Base-by-base conservation (phyloP, 306 rosid species). In the Dicorynia guianensis region DNA sequence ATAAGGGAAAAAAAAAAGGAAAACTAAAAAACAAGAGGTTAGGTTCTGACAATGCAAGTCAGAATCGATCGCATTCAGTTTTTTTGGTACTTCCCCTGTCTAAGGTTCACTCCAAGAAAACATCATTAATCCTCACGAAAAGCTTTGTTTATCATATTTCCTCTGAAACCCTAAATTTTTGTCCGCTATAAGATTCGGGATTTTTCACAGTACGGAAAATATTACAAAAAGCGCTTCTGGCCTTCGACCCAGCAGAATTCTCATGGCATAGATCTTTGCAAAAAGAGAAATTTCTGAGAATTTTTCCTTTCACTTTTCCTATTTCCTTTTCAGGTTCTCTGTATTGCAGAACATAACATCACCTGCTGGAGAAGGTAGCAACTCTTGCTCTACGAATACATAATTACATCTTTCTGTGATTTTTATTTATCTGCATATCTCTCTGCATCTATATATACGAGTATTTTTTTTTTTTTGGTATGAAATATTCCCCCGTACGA, bases 101-200 rank as follows among this genome's bases (percentile, higher is more conserved):
- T 72, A 30, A 62, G 83, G 78, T 84, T 77, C 53, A 76, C 80
- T 69, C 63, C 69, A 46, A 33, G 69, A 75, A 47, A 74, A 14
- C 63, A 76, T 77, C 75, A 12, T 69, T 67, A 72, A 67, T 84
- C 71, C 5, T 76, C 58, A 6, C 62, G 57, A 76, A 64, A 25
- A 34, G n/a, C 6, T 67, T 79, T 64, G 14, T 25, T 55, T 55
- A 12, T n/a, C 44, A 17, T 61, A 1, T 61, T 53, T 47, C 47
- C 53, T 69, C 77, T 74, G 30, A 77, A 84, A 77, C 88, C 88
- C 88, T 84, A 84, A 77, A n/a, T 54, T 66, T 53, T 54, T 76
- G 54, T 42, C 66, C n/a, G 25, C 76, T 49, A 9, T 44, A 25
- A 58, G 10, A 63, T 77, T 48, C 60, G 35, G 58, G 79, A 76